These are phyloP conservation scores for Lodderomyces orthopsilosis DNA, from an alignment of 1,139 yeast genomes.

Conservation along the genomic window DNA sequence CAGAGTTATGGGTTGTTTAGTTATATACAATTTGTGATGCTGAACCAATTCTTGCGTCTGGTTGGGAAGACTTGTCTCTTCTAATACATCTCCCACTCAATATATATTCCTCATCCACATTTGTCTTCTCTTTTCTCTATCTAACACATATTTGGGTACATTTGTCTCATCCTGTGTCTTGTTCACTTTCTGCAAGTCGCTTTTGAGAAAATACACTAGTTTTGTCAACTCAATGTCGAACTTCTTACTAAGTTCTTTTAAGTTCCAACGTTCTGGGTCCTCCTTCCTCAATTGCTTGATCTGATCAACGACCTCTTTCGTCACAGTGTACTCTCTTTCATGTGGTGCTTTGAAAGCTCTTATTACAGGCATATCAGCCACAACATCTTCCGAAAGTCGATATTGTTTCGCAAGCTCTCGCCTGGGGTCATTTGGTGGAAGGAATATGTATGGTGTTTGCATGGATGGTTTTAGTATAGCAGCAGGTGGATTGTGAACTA, in stretches of 20 bases:
- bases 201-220: slow-evolving; percentile 16
- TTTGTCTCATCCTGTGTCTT: slow-evolving; percentile 2
- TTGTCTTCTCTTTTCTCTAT: slow-evolving; percentile 54
- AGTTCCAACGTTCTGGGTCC: slow-evolving; percentile 66
- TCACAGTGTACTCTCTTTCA: slow-evolving; percentile 56
- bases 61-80: slow-evolving; percentile 3
- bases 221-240: slow-evolving; percentile 34
- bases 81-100: slow-evolving; percentile 10
- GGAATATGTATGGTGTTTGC: slow-evolving; percentile 67
- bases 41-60: not conserved
- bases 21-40: not conserved
- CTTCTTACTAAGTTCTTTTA: slow-evolving; percentile 63
- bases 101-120: slow-evolving; percentile 64
- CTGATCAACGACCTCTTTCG: slow-evolving; percentile 58
- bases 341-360: slow-evolving; percentile 31
- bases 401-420: slow-evolving; percentile 30
- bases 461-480: slow-evolving; percentile 25
- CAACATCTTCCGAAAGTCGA: slow-evolving; percentile 26
- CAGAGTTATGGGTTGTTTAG: not conserved
- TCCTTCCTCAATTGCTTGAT: slow-evolving; percentile 58
- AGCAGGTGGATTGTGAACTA: slow-evolving; percentile 41
- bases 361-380: slow-evolving; percentile 54
- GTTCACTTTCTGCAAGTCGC: slow-evolving; percentile 6
- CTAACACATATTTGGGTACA: slow-evolving; percentile 18
- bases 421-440: slow-evolving; percentile 66